These are phyloP conservation scores for Lenwebbia sp. DNA, from an alignment of 345 rosid species.

Conservation along the genomic window DNA sequence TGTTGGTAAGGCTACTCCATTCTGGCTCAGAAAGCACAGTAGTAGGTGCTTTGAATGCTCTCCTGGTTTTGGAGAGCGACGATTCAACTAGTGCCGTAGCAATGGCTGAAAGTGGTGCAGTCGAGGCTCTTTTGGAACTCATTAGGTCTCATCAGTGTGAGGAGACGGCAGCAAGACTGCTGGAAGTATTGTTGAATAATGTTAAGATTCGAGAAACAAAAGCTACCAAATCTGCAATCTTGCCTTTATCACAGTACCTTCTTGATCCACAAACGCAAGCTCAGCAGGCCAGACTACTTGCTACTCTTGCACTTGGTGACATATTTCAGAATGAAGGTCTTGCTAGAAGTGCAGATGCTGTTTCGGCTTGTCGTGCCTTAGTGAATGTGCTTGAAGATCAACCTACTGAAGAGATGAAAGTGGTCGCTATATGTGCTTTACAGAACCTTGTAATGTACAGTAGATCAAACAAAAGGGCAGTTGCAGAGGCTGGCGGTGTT, in stretches of 20 bases:
- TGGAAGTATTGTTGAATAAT: slow-evolving; percentile 89
- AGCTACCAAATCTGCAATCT: slow-evolving; percentile 80
- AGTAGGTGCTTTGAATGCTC: slow-evolving; percentile 84
- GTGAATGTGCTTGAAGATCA: slow-evolving; percentile 98
- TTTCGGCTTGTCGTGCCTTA: slow-evolving; percentile 93
- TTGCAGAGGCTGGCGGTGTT: slow-evolving; percentile 99
- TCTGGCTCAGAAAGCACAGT: slow-evolving; percentile 81
- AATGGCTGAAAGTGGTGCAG: slow-evolving; percentile 98
- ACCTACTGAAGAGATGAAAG: slow-evolving; percentile 99
- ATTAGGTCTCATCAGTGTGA: slow-evolving; percentile 92
- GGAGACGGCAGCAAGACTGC: slow-evolving; percentile 91
- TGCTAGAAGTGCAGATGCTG: slow-evolving; percentile 94
- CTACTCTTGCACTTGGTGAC: slow-evolving; percentile 94
- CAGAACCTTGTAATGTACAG: slow-evolving; percentile 97
- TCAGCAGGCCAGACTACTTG: slow-evolving; percentile 88
- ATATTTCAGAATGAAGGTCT: slow-evolving; percentile 93
- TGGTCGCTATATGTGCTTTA: slow-evolving; percentile 94
- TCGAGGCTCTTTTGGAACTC: slow-evolving; percentile 96
- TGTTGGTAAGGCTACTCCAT: slow-evolving; percentile 79
- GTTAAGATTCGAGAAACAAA: slow-evolving; percentile 93
- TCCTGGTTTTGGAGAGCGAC: slow-evolving; percentile 91
- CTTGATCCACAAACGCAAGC: slow-evolving; percentile 98
- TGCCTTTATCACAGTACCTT: slow-evolving; percentile 90
- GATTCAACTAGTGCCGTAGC: slow-evolving; percentile 97
- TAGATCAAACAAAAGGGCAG: slow-evolving; percentile 94